These are phyloP conservation scores for Alternaria ethzedia DNA, from an alignment of 2,329 filamentous ascomycete species.

Conservation along the genomic window DNA sequence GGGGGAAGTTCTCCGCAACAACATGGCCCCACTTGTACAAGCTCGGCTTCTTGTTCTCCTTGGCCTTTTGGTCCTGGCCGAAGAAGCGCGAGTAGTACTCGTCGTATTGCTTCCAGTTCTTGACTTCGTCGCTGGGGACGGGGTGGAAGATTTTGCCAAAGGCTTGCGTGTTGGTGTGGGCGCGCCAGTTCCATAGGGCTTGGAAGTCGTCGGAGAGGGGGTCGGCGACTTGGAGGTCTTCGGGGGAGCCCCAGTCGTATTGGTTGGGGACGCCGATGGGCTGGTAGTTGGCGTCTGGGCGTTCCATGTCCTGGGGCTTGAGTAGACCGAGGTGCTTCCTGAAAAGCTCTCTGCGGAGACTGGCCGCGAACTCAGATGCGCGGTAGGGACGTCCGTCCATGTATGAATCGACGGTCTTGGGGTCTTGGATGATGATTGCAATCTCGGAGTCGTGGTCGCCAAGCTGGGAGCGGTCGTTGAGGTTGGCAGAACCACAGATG, in stretches of 20 bases:
- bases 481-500: slow-evolving; percentile 78
- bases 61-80: slow-evolving; percentile 51
- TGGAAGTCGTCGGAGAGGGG: slow-evolving; percentile 73
- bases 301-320: slow-evolving; percentile 72
- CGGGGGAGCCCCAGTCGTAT: slow-evolving; percentile 56
- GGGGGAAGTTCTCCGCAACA: slow-evolving; percentile 61
- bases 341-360: slow-evolving; percentile 84
- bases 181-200: slow-evolving; percentile 74
- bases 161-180: slow-evolving; percentile 77
- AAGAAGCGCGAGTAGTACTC: slow-evolving; percentile 73
- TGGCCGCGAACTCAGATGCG: slow-evolving; percentile 78
- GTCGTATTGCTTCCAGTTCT: slow-evolving; percentile 76
- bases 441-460: slow-evolving; percentile 88
- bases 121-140: slow-evolving; percentile 72
- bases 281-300: slow-evolving; percentile 62
- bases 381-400: slow-evolving; percentile 77
- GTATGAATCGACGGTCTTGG: slow-evolving; percentile 68
- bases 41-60: slow-evolving; percentile 54
- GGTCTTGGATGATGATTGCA: slow-evolving; percentile 86
- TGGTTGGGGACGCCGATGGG: slow-evolving; percentile 63
- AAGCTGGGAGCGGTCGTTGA: slow-evolving; percentile 77
- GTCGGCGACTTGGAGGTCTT: slow-evolving; percentile 69
- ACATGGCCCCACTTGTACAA: slow-evolving; percentile 87
- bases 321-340: slow-evolving; percentile 89
- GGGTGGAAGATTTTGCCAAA: slow-evolving; percentile 84